Evolutionary conservation across 257 asterid species (phyloP), one percentile per base, ranked within the genome.

Genomic region (Ilex asprella): DNA sequence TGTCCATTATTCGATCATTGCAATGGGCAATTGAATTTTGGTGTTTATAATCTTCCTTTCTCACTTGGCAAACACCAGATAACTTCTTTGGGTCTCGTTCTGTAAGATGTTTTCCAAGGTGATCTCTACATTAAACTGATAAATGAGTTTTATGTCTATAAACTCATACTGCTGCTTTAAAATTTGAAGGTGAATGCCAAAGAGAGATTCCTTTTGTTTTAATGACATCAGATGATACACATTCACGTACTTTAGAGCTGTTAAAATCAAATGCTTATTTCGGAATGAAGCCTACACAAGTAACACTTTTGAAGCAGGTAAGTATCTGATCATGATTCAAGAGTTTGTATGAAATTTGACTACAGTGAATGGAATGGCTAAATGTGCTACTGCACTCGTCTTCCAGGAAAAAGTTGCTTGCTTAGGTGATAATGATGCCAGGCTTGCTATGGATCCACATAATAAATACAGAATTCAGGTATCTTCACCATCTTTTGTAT

Each of bases 361-460:
- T 12, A 47, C 31, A 67, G 43, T 21, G 15, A 58, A n/a, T 62
- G 54, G 54, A 12, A 49, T 12, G 1, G 16, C 10, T 49, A 49
- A 4, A 12, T 11, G 50, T 55, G 50, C 60, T 15, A 39, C 62
- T 75, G 69, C 62, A 52, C 55, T 53, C 61, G 63, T 72, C 12
- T 73, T 71, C 30, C 80, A 93, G 99, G 99, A 93, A 82, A 93
- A 93, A 78, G 99, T 93, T 85, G 97, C 99, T 81, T 93, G 99
- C 75, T 87, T 93, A 71, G 89, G 82, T 69, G 97, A 93, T 72
- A 93, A 93, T 75, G 96, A 93, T 75, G 97, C 97, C 31, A 81
- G 87, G 68, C 84, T 93, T 62, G 96, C 99, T 62, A 65, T 87
- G 73, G 99, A 93, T 74, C 91, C 94, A 60, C 76, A 61, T 55